These are phyloP conservation scores for Geotrichum aggregatum DNA, from an alignment of 1,139 yeast genomes.

Conservation along the genomic window DNA sequence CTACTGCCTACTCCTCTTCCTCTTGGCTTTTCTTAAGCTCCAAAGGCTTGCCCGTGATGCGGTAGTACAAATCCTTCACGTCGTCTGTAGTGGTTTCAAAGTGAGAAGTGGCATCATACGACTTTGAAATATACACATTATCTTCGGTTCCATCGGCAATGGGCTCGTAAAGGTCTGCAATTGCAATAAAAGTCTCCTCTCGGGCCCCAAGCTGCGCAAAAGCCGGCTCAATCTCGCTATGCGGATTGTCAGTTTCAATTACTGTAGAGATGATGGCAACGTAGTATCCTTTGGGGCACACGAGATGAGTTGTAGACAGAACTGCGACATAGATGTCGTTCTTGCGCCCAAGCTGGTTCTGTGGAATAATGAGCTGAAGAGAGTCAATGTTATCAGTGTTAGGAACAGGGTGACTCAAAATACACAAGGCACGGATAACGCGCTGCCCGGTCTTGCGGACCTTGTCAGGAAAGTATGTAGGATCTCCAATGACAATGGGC, in stretches of 20 bases:
- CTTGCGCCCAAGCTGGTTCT: constrained; percentile 88
- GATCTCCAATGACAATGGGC: constrained; percentile 93
- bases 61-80: constrained; percentile 85
- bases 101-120: constrained; percentile 93
- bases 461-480: constrained; percentile 92
- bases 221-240: constrained; percentile 89
- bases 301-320: constrained; percentile 85
- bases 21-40: constrained; percentile 74
- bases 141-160: constrained; percentile 73
- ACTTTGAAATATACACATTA: constrained; percentile 75
- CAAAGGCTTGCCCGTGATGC: constrained; percentile 89
- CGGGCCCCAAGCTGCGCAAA: constrained; percentile 77
- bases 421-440: constrained; percentile 93
- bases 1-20: neutral
- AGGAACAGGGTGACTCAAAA: constrained; percentile 85
- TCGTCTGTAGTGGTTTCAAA: constrained; percentile 96
- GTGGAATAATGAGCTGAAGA: constrained; percentile 91
- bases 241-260: constrained; percentile 91
- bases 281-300: constrained; percentile 83
- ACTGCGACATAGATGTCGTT: constrained; percentile 93
- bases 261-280: constrained; percentile 92
- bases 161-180: constrained; percentile 89
- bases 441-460: constrained; percentile 80
- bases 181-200: constrained; percentile 89
- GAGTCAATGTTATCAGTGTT: constrained; percentile 82